Evolutionary conservation across 495 filamentous ascomycete genomes (phyloP), one percentile per base, ranked within the genome.

Genomic region (Cryomyces antarcticus): DNA sequence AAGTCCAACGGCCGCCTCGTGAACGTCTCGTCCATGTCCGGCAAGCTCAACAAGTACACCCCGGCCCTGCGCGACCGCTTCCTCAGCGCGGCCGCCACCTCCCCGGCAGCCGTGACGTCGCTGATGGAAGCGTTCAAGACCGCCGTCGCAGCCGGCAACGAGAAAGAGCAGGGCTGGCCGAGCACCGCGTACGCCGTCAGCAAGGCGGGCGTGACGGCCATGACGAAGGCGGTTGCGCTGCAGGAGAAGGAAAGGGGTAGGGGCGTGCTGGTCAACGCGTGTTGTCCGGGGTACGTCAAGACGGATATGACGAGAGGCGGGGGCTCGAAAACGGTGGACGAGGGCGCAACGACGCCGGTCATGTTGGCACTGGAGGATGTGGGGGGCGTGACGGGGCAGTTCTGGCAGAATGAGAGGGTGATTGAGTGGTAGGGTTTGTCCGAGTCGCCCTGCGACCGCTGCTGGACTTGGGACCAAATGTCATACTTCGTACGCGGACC

Each of bases 221-320:
- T 57, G 44, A 69, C 65, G 17, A 61, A 52, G 43, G 62, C 50
- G 0, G 29, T 68, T 11, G 66, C 63, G 31, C 6, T 12, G 29
- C 53, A 64, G 39, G 60, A 62, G 51, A 49, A 38, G 42, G 39
- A 47, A 37, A 51, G 48, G 40, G 55, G 52, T 4, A 49, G 53
- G 1, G 53, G 50, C 6, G 49, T 65, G 9, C 46, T 69, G 47
- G 51, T 71, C n/a, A 70, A 72, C 48, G 53, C 55, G 12, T 71
- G 66, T 48, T 71, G 68, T 58, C 69, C 68, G 0, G 68, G 68
- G 6, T 69, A 54, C 47, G 68, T 70, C 17, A 53, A 54, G 33
- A 71, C 68, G 37, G 68, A 71, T 51, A 69, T 72, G 68, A 68
- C 67, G 28, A 63, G 53, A 46, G 63, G 64, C 0, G 48, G 48